Evolutionary conservation across 306 rosid genomes (phyloP).

Genomic region (Inga laurina): DNA sequence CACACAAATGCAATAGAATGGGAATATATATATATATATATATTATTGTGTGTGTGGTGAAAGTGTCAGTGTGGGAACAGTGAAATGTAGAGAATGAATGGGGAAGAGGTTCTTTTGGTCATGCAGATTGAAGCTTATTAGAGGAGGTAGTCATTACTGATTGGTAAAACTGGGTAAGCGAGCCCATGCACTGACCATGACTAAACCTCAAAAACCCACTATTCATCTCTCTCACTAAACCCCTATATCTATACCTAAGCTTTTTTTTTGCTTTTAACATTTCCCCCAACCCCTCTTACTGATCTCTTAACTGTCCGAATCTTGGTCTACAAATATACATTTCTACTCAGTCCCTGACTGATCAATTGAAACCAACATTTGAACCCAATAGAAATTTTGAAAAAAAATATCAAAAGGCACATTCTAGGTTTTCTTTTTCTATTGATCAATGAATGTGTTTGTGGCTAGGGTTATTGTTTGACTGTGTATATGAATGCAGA

Average conservation of each 20-base stretch:
- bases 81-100: slow-evolving; percentile 36
- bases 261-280: slow-evolving; percentile 30
- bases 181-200: slow-evolving; percentile 60
- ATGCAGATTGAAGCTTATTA: slow-evolving; percentile 29
- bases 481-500: neutral
- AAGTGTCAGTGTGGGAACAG: slow-evolving; percentile 51
- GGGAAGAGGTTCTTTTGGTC: neutral
- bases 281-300: slow-evolving; percentile 8
- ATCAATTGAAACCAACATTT: neutral
- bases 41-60: slow-evolving; percentile 2
- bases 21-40: neutral
- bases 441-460: slow-evolving; percentile 6
- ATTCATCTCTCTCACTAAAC: neutral
- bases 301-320: slow-evolving; percentile 33
- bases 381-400: neutral
- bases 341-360: neutral
- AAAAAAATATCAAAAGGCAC: too few relatives aligned
- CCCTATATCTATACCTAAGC: too few relatives aligned
- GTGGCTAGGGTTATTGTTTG: neutral
- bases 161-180: slow-evolving; percentile 39
- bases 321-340: slow-evolving; percentile 33
- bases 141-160: slow-evolving; percentile 43
- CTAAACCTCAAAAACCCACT: slow-evolving; percentile 30
- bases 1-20: neutral
- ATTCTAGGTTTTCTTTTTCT: neutral